phyloP scores from a whole-genome alignment of 192 early-diverging fungal genomes.

The Entophlyctis luteolus region DNA sequence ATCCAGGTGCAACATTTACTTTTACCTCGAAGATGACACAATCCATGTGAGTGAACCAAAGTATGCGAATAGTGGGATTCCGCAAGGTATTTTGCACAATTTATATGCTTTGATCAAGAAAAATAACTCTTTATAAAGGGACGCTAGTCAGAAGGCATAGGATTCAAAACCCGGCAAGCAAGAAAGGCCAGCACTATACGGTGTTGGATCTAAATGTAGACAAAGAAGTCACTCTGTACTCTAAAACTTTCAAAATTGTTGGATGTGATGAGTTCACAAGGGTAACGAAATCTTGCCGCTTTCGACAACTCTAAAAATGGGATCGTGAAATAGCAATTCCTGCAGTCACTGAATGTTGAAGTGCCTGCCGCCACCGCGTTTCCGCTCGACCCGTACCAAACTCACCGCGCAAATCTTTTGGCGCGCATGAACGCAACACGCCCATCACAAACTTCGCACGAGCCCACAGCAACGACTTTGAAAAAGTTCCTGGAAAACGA shows the following conservation, averaged over 20 bases:
- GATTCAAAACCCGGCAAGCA: conserved; percentile 40
- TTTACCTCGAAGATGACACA: conserved; percentile 61
- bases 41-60: conserved; percentile 62
- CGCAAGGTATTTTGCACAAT: conserved; percentile 45
- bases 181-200: conserved; percentile 51
- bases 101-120: background rate
- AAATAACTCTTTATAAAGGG: conserved; percentile 22
- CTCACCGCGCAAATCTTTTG: conserved; percentile 40
- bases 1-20: conserved; percentile 54
- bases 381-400: conserved; percentile 53
- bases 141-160: conserved; percentile 57
- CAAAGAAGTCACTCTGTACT: conserved; percentile 54
- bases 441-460: conserved; percentile 32
- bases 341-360: conserved; percentile 18
- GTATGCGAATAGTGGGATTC: conserved; percentile 54
- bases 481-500: conserved; percentile 63
- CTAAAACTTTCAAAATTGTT: conserved; percentile 57
- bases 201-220: conserved; percentile 57
- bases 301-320: background rate
- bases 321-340: conserved; percentile 37
- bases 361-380: conserved; percentile 40
- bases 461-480: conserved; percentile 41
- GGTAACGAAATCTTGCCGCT: conserved; percentile 34
- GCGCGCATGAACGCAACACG: conserved; percentile 51
- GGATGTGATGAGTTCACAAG: conserved; percentile 60